Conservation (phyloP, 1,284 basidiomycete genomes). For the Leccinum pachyderme region DNA sequence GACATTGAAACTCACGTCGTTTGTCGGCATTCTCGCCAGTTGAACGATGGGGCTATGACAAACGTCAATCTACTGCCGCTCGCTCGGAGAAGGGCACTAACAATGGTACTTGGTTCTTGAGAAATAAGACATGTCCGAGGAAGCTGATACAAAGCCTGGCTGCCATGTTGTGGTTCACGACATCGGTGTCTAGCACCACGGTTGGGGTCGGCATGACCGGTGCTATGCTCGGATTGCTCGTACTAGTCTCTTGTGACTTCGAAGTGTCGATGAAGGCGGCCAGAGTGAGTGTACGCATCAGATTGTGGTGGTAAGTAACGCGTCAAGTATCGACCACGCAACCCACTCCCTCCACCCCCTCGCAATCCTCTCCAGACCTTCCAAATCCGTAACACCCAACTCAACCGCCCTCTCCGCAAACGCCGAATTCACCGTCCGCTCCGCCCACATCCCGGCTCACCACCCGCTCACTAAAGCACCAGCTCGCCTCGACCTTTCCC, state of each 20-base stretch:
- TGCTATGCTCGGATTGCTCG: neutral
- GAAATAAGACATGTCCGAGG: slow-evolving; percentile 65
- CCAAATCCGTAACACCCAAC: slow-evolving; percentile 17
- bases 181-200: slow-evolving; percentile 49
- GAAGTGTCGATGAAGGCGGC: neutral
- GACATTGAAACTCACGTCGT: slow-evolving; percentile 20
- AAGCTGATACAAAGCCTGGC: slow-evolving; percentile 57
- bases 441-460: slow-evolving; percentile 38
- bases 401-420: slow-evolving; percentile 13
- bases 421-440: slow-evolving; percentile 32
- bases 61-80: neutral
- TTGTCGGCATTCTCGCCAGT: slow-evolving; percentile 48
- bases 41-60: slow-evolving; percentile 58
- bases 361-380: slow-evolving; percentile 26
- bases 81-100: slow-evolving; percentile 37
- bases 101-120: slow-evolving; percentile 77
- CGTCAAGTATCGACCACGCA: neutral
- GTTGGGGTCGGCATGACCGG: slow-evolving; percentile 33
- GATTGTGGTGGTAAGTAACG: no score
- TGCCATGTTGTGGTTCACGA: slow-evolving; percentile 56
- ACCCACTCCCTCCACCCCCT: slow-evolving; percentile 34
- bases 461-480: slow-evolving; percentile 38
- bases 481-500: slow-evolving; percentile 29
- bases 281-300: slow-evolving; percentile 23
- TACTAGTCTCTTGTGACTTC: neutral